Evolutionary conservation across 768 basidiomycete species (phyloP), one percentile per base, ranked within the genome.

Genomic region (Russula virescens): DNA sequence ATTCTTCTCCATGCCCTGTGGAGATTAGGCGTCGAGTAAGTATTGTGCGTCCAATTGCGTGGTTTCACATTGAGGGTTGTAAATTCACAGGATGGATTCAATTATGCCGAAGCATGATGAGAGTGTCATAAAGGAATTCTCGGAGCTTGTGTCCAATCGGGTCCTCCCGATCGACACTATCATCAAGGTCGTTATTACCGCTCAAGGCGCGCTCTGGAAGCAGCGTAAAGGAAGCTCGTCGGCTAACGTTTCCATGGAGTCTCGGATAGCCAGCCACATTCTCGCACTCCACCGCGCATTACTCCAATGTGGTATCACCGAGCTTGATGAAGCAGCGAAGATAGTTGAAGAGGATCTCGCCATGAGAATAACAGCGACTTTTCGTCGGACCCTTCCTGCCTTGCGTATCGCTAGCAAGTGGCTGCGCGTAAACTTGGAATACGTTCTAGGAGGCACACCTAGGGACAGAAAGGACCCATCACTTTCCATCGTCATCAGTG

Each of bases 361-460:
- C 5, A 87, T 89, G 72, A 80, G 82, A 25, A 97, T 99, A 69
- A 89, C 89, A 1, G 94, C 94, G 1, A 81, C 83, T 14, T 88
- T 98, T 64, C 80, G 96, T 52, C 82, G 97, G 31, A 87, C 89
- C 6, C 77, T 98, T 7, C 94, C 94, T 5, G 87, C 91, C 7
- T 76, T 98, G 38, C 84, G 96, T 21, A 86, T 98, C 59, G 85
- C 88, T 5, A 87, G 86, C 69, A 95, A 94, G 71, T 99, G 97
- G 97, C 72, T 98, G 14, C 77, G 81, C 34, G 84, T 84, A 5
- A 92, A 98, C 71, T 74, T 82, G 63, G 56, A 58, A 58, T 65
- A 62, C 61, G 35, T 67, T 40, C 26, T 65, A 38, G 65, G 58
- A 45, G 40, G 28, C 14, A 61, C 55, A 56, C 58, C 57, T 56